Evolutionary conservation across 768 basidiomycete genomes (phyloP).

Genomic region (Antrodiella citrinella): DNA sequence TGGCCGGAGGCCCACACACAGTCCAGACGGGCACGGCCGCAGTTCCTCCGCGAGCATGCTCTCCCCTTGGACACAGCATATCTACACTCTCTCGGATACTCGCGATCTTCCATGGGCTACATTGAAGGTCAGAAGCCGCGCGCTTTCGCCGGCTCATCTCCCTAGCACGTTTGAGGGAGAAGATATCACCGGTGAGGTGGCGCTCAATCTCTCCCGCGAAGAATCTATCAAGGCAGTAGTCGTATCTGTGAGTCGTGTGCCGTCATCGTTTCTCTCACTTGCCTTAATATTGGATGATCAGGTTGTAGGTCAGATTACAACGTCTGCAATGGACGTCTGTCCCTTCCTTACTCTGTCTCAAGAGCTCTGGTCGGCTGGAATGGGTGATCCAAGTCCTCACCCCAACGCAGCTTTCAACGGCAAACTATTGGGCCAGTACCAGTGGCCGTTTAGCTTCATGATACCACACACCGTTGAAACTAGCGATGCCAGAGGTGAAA

Average conservation of each 20-base stretch:
- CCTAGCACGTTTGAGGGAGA: constrained; percentile 1
- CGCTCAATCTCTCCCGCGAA: not conserved
- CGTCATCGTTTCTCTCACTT: not conserved
- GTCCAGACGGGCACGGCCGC: not conserved
- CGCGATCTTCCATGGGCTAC: not conserved
- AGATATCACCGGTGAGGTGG: not conserved
- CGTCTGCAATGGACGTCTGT: not conserved
- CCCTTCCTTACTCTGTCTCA: not conserved
- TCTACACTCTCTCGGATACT: not conserved
- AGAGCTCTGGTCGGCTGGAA: constrained; percentile 1
- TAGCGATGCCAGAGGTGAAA: not conserved
- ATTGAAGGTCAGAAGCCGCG: not conserved
- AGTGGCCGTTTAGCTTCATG: constrained; percentile 1
- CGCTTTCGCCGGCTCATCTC: not conserved
- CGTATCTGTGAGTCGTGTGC: not conserved
- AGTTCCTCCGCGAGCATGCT: not conserved
- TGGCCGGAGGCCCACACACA: too few relatives aligned
- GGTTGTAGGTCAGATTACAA: constrained; percentile 1
- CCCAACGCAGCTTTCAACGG: not conserved
- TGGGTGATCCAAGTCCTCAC: not conserved
- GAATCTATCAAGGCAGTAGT: constrained; percentile 3
- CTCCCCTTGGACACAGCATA: not conserved
- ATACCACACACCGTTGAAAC: not conserved
- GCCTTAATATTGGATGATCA: not conserved
- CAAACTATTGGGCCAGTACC: not conserved